Conservation (phyloP, 2,329 filamentous ascomycete genomes). For the Cephalotrichum gorgonifer region DNA sequence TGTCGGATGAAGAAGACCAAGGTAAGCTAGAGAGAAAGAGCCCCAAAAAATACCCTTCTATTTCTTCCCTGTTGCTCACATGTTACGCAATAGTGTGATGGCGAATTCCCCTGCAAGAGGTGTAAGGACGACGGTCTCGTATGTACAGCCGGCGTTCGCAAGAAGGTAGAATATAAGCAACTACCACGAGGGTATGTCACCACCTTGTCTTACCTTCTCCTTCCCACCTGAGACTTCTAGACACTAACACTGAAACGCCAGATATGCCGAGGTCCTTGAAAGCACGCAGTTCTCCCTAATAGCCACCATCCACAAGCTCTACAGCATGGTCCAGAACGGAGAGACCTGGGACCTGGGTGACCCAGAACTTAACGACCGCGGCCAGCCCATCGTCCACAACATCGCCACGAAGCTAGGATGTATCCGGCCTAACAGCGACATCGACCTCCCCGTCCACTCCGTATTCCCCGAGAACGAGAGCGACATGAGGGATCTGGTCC, state of each 20-base stretch:
- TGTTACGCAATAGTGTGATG: constrained; percentile 40
- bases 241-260: constrained; percentile 13
- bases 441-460: constrained; percentile 45
- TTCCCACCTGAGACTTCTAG: background rate
- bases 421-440: constrained; percentile 51
- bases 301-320: constrained; percentile 55
- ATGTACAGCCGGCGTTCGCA: constrained; percentile 51
- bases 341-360: constrained; percentile 53
- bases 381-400: constrained; percentile 54
- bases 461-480: constrained; percentile 53
- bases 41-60: background rate
- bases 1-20: constrained; percentile 63
- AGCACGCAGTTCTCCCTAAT: constrained; percentile 56
- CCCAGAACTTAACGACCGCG: constrained; percentile 51
- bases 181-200: constrained; percentile 45
- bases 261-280: constrained; percentile 54
- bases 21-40: constrained; percentile 24
- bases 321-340: constrained; percentile 49
- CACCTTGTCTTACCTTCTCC: background rate
- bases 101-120: constrained; percentile 55
- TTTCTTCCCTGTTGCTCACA: background rate
- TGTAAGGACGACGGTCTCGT: constrained; percentile 57
- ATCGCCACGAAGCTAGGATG: constrained; percentile 55
- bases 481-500: constrained; percentile 44
- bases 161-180: constrained; percentile 62